These are phyloP conservation scores for Pyrenula massariospora DNA, from an alignment of 495 filamentous ascomycete genomes.

Conservation along the genomic window DNA sequence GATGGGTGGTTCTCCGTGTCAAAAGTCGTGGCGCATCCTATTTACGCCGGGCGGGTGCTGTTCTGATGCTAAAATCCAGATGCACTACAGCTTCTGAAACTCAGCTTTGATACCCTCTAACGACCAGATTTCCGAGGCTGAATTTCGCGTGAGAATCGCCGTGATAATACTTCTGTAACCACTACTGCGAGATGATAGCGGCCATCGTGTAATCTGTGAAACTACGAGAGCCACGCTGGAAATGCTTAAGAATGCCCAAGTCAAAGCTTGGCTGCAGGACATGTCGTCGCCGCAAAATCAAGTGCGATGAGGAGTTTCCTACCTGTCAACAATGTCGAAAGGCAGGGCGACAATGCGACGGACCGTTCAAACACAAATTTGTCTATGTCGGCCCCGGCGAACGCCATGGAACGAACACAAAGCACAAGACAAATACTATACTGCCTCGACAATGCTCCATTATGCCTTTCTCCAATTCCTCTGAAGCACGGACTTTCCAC, in stretches of 20 bases:
- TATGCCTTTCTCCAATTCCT: neutral
- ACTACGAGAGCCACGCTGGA: neutral
- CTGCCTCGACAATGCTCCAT: neutral
- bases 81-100: too few species aligned
- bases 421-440: neutral
- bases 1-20: too few species aligned
- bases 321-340: neutral
- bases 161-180: neutral
- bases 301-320: neutral
- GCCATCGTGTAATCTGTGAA: neutral
- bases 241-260: neutral
- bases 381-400: neutral
- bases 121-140: neutral
- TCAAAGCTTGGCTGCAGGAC: constrained; percentile 1
- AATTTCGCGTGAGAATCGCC: neutral
- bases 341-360: neutral
- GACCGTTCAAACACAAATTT: neutral
- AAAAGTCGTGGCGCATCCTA: too few species aligned
- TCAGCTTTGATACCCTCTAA: too few species aligned
- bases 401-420: neutral
- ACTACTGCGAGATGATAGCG: neutral
- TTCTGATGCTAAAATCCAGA: too few species aligned
- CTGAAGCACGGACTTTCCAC: neutral
- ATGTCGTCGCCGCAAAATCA: constrained; percentile 1
- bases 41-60: too few species aligned